These are phyloP conservation scores for Rhodamnia rubescens DNA, from an alignment of 345 rosid species.

Conservation along the genomic window DNA sequence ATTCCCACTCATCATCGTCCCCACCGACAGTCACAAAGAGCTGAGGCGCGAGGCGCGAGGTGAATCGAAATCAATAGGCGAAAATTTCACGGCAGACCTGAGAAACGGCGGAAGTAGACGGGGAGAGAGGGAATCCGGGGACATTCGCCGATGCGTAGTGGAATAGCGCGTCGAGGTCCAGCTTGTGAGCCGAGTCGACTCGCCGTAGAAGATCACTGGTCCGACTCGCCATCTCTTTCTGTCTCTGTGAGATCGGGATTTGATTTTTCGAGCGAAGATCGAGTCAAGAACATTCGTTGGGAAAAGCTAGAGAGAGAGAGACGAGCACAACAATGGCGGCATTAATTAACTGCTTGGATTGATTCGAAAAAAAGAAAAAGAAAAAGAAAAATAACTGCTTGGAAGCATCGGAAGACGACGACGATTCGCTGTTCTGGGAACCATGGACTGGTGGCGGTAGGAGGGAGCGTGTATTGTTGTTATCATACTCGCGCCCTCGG, in stretches of 20 bases:
- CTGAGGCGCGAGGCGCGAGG: neutral
- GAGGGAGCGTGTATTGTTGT: too few relatives aligned
- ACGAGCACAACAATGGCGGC: neutral
- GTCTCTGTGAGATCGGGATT: neutral
- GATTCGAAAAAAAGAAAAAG: too few relatives aligned
- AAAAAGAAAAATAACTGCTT: too few relatives aligned
- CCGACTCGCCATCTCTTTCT: slow-evolving; percentile 33
- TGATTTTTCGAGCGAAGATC: neutral
- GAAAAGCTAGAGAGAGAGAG: neutral
- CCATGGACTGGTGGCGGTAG: too few relatives aligned
- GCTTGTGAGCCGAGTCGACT: slow-evolving; percentile 22
- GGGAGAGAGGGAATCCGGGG: slow-evolving; percentile 54
- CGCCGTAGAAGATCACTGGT: slow-evolving; percentile 49
- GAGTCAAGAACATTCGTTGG: neutral
- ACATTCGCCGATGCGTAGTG: slow-evolving; percentile 45
- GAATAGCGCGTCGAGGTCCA: slow-evolving; percentile 54
- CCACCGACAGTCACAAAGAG: too few relatives aligned
- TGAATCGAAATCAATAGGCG: neutral
- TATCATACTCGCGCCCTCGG: too few relatives aligned
- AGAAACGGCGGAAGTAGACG: slow-evolving; percentile 48
- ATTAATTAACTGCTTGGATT: accelerated
- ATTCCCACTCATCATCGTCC: neutral
- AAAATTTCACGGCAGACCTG: slow-evolving; percentile 26
- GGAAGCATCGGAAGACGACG: neutral
- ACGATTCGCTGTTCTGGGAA: neutral